Conservation (phyloP, 257 asterid species). For the Lantana camara region DNA sequence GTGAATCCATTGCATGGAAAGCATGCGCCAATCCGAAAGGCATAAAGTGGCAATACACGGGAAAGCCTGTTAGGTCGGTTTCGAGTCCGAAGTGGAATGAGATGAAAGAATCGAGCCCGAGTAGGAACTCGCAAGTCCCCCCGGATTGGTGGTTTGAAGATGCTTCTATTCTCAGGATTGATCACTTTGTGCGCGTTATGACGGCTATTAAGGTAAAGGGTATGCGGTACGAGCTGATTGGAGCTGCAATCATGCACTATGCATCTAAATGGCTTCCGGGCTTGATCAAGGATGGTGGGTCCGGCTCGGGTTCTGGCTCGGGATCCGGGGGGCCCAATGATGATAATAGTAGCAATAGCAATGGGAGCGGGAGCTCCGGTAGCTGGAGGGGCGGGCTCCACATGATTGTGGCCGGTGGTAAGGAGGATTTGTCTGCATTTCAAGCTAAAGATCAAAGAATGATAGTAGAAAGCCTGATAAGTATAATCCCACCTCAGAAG, state of each 20-base stretch:
- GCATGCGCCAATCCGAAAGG: constrained; percentile 98
- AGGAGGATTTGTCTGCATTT: constrained; percentile 48
- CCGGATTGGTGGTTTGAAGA: constrained; percentile 99
- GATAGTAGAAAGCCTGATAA: constrained; percentile 89
- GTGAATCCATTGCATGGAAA: constrained; percentile 98
- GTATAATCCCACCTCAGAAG: constrained; percentile 90
- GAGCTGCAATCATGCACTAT: constrained; percentile 76
- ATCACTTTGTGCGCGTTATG: constrained; percentile 83
- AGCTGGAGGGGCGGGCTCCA: constrained; percentile 87
- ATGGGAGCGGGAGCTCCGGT: constrained; percentile 9
- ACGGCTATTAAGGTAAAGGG: constrained; percentile 96
- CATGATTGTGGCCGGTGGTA: constrained; percentile 66
- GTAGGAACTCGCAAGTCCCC: constrained; percentile 65
- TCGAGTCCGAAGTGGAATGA: constrained; percentile 93
- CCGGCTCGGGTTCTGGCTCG: too few species aligned
- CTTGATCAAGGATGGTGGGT: constrained; percentile 43
- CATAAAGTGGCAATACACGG: constrained; percentile 92
- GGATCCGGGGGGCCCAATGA: constrained; percentile 40
- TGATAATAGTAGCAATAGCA: constrained; percentile 29
- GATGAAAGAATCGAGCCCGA: constrained; percentile 74
- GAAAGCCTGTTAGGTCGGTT: constrained; percentile 49
- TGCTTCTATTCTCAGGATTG: constrained; percentile 83
- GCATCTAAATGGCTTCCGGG: constrained; percentile 85
- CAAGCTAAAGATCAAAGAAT: constrained; percentile 83
- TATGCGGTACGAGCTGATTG: constrained; percentile 80